Conservation (phyloP, 495 filamentous ascomycete genomes). For the Penicillium herquei region DNA sequence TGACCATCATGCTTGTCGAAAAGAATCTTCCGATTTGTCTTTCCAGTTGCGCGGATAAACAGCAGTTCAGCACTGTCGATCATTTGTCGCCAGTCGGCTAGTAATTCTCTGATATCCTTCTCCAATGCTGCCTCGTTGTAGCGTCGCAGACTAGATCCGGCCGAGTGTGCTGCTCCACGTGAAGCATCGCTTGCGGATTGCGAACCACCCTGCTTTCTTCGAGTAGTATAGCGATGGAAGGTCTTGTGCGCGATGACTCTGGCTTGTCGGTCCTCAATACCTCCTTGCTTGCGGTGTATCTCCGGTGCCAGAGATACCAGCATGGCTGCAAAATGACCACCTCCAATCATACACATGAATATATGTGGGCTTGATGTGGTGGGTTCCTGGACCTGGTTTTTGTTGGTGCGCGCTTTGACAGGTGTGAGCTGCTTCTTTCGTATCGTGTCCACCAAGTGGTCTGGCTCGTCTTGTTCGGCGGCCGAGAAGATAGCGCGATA, state of each 20-base stretch:
- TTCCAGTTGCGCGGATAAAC: constrained; percentile 87
- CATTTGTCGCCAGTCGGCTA: constrained; percentile 77
- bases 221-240: constrained; percentile 94
- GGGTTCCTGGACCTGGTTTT: constrained; percentile 44
- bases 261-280: constrained; percentile 74
- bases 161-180: constrained; percentile 90
- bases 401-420: constrained; percentile 45
- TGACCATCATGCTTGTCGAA: constrained; percentile 91
- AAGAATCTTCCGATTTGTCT: constrained; percentile 76
- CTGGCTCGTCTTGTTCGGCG: constrained; percentile 63
- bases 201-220: constrained; percentile 91
- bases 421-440: constrained; percentile 73
- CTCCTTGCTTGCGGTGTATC: constrained; percentile 64
- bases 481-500: constrained; percentile 81
- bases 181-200: constrained; percentile 90
- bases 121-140: constrained; percentile 90
- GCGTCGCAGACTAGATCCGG: constrained; percentile 81
- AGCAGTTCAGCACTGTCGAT: constrained; percentile 80
- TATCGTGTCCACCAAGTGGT: constrained; percentile 61
- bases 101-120: constrained; percentile 74
- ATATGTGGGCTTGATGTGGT: constrained; percentile 70
- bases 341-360: constrained; percentile 97
- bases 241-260: constrained; percentile 92
- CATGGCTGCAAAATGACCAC: constrained; percentile 97
- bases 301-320: constrained; percentile 84